Evolutionary conservation across 1,284 basidiomycete genomes (phyloP), one percentile per base, ranked within the genome.

Genomic region (Ganoderma multipileum): DNA sequence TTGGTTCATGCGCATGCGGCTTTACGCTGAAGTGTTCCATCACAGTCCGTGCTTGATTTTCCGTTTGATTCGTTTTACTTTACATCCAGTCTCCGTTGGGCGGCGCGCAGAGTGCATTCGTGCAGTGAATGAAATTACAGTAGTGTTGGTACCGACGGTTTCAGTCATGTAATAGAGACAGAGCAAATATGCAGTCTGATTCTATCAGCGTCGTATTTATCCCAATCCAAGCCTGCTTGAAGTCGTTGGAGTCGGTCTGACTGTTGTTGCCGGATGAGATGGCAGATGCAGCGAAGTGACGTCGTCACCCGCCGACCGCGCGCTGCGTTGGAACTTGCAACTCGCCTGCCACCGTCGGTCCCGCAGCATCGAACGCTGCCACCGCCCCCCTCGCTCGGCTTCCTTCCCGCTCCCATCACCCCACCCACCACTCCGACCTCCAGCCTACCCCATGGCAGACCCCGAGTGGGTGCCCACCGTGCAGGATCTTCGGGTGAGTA

Each of bases 401-500:
- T 28, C 8, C 54, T 28, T 33, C 16, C 54, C 18, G 28, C 54
- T 3, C 30, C 54, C 30, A 39, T n/a, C 57, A 38, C 12, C 57
- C 20, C 36, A 23, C 36, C 33, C 6, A 30, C 52, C 52, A 30
- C 5, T 12, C 38, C 9, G 47, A 50, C 38, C 4, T 12, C 23
- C 39, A 23, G 33, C 33, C 55, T 14, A 58, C 38, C 23, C 9
- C 20, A 60, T 60, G 58, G 11, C 44, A 20, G 52, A 64, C 26
- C 63, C 52, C 11, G 41, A 61, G 36, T 68, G 71, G 58, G 76
- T 79, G 4, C 80, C 80, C 3, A 81, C 79, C 3, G 74, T 81
- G 12, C 68, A 81, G 65, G 86, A 88, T 70, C 79, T 88, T 18
- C 79, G 85, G 61, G 85, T 86, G 72, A 52, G 73, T 42, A 38